Conservation (phyloP, 106 monocot species). For the Phalaenopsis equestris region DNA sequence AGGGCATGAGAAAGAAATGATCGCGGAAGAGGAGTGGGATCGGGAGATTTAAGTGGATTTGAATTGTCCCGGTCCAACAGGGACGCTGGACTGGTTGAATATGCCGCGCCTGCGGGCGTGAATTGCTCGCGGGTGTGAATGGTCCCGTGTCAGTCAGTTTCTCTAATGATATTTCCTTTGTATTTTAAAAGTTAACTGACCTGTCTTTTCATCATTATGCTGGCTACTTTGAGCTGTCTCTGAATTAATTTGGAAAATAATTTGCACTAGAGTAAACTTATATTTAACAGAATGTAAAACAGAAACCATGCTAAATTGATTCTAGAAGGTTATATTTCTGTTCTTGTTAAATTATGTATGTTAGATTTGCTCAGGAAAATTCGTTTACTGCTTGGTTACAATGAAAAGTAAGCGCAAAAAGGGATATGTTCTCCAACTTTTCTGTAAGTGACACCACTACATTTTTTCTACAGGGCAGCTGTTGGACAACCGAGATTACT, state of each 20-base stretch:
- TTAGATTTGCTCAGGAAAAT: neutral
- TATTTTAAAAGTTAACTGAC: no score
- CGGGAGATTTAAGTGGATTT: no score
- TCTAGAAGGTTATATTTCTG: neutral
- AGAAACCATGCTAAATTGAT: neutral
- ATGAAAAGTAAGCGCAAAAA: neutral
- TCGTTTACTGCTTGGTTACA: neutral
- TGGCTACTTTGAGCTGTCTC: no score
- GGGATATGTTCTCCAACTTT: neutral
- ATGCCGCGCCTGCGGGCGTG: no score
- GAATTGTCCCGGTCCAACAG: no score
- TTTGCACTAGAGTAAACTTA: neutral
- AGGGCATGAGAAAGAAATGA: no score
- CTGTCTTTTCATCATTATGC: no score
- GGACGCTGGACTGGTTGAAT: no score
- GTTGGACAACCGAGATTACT: constrained; percentile 85
- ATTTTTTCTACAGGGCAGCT: constrained; percentile 53
- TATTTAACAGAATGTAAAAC: neutral
- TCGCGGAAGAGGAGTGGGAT: no score
- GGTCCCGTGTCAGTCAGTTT: neutral
- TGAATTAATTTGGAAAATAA: neutral
- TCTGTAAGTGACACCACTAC: no score
- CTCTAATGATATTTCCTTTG: neutral
- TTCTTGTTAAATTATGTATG: neutral
- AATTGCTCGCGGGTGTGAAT: no score